Conservation (phyloP, 805 yeast genomes). For the Candida berthetii region DNA sequence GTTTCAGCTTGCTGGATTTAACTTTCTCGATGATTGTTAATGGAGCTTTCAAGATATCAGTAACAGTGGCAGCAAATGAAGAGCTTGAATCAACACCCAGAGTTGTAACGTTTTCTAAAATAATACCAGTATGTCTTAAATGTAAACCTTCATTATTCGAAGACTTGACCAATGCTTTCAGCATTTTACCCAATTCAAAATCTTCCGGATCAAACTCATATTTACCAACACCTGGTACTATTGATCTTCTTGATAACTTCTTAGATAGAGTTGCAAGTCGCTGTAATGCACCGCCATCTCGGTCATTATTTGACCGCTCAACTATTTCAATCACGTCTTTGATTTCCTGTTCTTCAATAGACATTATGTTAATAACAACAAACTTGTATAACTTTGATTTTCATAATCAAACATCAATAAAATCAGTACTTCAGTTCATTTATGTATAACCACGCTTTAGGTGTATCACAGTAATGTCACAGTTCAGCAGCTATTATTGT, state of each 20-base stretch:
- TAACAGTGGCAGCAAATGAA: conserved; percentile 31
- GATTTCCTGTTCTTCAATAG: too few relatives aligned
- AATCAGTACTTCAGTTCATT: too few relatives aligned
- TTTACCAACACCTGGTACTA: background rate
- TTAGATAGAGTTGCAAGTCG: conserved; percentile 1
- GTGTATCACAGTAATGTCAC: too few relatives aligned
- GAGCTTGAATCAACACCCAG: conserved; percentile 34
- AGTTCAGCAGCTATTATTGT: too few relatives aligned
- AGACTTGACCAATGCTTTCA: conserved; percentile 30
- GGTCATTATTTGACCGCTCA: background rate
- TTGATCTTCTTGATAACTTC: background rate
- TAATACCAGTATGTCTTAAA: conserved; percentile 34
- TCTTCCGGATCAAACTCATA: conserved; percentile 18
- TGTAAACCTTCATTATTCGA: conserved; percentile 39
- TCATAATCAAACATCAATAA: too few relatives aligned
- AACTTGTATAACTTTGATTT: too few relatives aligned
- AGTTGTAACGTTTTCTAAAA: conserved; percentile 29
- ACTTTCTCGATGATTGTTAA: conserved; percentile 22
- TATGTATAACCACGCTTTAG: too few relatives aligned
- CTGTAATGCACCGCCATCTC: background rate
- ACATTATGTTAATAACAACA: too few relatives aligned
- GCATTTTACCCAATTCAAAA: conserved; percentile 31
- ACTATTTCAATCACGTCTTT: background rate
- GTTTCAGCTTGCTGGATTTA: conserved; percentile 13
- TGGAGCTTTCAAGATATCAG: conserved; percentile 29